Conservation (phyloP, 163 green algal species). For the Chloromonas sp. region DNA sequence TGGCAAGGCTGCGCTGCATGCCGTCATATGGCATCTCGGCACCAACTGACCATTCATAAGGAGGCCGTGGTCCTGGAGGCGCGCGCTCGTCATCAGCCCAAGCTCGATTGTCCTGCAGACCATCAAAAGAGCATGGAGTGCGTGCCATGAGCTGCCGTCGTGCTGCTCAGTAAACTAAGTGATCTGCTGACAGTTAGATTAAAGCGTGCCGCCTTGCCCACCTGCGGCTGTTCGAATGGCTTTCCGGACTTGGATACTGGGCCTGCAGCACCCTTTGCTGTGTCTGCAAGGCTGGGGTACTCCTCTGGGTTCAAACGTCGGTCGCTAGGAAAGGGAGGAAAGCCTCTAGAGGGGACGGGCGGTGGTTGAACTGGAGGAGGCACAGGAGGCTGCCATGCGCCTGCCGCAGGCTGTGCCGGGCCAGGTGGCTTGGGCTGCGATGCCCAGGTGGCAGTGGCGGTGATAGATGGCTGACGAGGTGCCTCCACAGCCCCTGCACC, state of each 20-base stretch:
- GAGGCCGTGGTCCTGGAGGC: not conserved
- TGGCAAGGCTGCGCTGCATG: too few species aligned
- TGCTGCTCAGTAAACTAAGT: too few species aligned
- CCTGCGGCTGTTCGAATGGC: not conserved
- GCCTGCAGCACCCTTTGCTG: constrained; percentile 15
- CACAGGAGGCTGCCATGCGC: constrained; percentile 6
- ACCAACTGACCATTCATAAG: not conserved
- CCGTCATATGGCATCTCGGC: too few species aligned
- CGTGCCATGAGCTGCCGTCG: too few species aligned
- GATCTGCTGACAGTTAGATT: too few species aligned
- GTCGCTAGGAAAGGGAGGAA: constrained; percentile 8
- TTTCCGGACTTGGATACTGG: not conserved
- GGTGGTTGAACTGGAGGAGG: constrained; percentile 7
- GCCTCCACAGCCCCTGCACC: not conserved
- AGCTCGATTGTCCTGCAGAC: constrained; percentile 13
- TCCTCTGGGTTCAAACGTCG: constrained; percentile 61
- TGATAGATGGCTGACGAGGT: constrained; percentile 6
- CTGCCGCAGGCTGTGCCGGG: not conserved
- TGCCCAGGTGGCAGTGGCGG: constrained; percentile 32
- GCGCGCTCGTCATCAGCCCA: constrained; percentile 39
- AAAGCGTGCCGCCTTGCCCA: not conserved
- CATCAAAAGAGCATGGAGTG: too few species aligned
- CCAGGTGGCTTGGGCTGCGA: constrained; percentile 7
- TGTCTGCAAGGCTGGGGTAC: constrained; percentile 58
- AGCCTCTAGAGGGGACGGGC: not conserved